These are phyloP conservation scores for Chloris gayana DNA, from an alignment of 176 grass and related monocot genomes.

Conservation along the genomic window DNA sequence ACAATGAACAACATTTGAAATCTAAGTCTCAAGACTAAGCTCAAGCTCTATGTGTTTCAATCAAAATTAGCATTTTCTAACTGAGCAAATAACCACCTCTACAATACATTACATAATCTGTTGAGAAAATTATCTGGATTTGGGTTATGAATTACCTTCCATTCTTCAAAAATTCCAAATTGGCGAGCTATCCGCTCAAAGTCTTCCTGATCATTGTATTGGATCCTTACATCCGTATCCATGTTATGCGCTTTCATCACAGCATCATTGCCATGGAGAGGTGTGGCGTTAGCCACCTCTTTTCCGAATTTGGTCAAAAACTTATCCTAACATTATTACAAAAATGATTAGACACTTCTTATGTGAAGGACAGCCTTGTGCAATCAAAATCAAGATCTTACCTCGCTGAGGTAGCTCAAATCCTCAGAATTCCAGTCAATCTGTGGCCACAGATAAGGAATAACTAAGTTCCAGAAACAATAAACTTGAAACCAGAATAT, in stretches of 20 bases:
- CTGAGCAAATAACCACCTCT: slow-evolving; percentile 14
- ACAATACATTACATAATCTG: slow-evolving; percentile 3
- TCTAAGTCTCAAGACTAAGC: background rate
- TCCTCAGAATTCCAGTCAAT: slow-evolving; percentile 91
- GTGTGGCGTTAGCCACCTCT: slow-evolving; percentile 70
- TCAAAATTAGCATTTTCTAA: slow-evolving; percentile 9
- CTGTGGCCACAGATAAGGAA: slow-evolving; percentile 45
- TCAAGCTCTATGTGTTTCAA: background rate
- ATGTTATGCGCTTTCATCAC: slow-evolving; percentile 67
- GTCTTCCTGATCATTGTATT: slow-evolving; percentile 72
- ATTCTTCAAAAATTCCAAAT: slow-evolving; percentile 99
- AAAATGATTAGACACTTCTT: slow-evolving; percentile 19
- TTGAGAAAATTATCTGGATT: background rate
- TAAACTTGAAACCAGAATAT: background rate
- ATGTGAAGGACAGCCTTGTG: background rate
- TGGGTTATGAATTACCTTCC: slow-evolving; percentile 72
- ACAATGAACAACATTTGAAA: background rate
- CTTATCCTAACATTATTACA: slow-evolving; percentile 60
- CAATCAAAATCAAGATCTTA: slow-evolving; percentile 53
- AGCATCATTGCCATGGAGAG: slow-evolving; percentile 70
- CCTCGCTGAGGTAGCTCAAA: slow-evolving; percentile 83
- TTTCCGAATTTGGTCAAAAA: slow-evolving; percentile 65
- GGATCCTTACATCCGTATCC: slow-evolving; percentile 75
- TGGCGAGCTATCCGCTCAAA: slow-evolving; percentile 90
- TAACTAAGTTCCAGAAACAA: slow-evolving; percentile 35